A percentile compares a stretch with the other conserved stretches of the same genome.
Conservation (phyloP, 306 rosid genomes). For the Abrus pulchellus region DNA sequence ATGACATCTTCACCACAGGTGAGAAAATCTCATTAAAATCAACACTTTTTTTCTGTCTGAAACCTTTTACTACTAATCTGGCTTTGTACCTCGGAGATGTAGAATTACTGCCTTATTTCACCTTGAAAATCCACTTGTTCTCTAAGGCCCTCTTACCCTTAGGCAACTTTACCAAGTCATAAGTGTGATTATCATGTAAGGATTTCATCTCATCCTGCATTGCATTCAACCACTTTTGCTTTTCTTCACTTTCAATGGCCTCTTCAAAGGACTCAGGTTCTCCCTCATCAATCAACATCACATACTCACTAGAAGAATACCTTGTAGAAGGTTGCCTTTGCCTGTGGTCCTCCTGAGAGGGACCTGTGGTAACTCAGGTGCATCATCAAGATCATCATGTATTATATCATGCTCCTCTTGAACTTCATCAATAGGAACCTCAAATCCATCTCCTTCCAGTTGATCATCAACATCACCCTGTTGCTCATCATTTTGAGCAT, state of each 20-base stretch:
- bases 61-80: too few relatives aligned
- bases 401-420: not conserved
- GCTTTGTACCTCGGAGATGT: too few relatives aligned
- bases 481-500: not conserved
- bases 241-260: conserved; percentile 1
- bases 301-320: conserved; percentile 15
- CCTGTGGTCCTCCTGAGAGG: not conserved
- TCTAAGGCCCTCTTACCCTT: too few relatives aligned
- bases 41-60: too few relatives aligned
- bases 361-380: not conserved
- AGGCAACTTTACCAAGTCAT: too few relatives aligned
- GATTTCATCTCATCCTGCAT: conserved; percentile 1
- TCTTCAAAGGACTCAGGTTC: not conserved
- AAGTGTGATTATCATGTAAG: too few relatives aligned
- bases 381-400: not conserved
- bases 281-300: not conserved
- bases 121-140: too few relatives aligned
- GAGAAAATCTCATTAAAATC: too few relatives aligned
- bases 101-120: too few relatives aligned
- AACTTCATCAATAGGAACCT: not conserved
- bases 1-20: too few relatives aligned
- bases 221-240: conserved; percentile 9
- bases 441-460: not conserved
- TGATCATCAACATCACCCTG: not conserved
- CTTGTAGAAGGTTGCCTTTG: not conserved